A percentile compares a stretch with the other conserved stretches of the same genome.
Evolutionary conservation across 2,329 filamentous ascomycete species (phyloP).

Genomic region (Blumeria graminis): DNA sequence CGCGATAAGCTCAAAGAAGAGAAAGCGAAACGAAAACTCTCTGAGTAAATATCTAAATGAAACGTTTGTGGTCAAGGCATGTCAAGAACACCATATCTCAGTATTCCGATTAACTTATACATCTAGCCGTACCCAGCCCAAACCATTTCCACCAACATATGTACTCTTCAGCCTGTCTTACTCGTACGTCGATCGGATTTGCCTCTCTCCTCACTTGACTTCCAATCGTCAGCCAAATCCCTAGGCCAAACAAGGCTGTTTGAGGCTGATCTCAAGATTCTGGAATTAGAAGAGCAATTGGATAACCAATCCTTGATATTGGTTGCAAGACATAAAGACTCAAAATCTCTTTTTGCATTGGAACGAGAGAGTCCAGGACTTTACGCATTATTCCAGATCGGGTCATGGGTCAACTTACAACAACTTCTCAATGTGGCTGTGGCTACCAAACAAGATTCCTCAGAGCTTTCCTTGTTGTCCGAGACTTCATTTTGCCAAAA

Average conservation of each 20-base stretch:
- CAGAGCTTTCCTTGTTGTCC: slow-evolving; percentile 5
- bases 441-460: slow-evolving; percentile 17
- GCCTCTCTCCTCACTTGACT: slow-evolving; percentile 35
- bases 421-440: slow-evolving; percentile 27
- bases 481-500: no score
- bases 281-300: slow-evolving; percentile 38
- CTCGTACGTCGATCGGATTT: slow-evolving; percentile 35
- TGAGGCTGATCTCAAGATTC: slow-evolving; percentile 34
- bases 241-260: slow-evolving; percentile 30
- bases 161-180: slow-evolving; percentile 33
- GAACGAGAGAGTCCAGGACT: slow-evolving; percentile 36
- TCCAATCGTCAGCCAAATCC: slow-evolving; percentile 24
- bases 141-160: slow-evolving; percentile 26
- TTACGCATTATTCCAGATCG: slow-evolving; percentile 46
- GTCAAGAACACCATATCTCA: slow-evolving; percentile 2
- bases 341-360: slow-evolving; percentile 31
- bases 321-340: slow-evolving; percentile 33
- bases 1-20: slow-evolving; percentile 11
- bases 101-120: slow-evolving; percentile 3
- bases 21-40: slow-evolving; percentile 15
- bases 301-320: slow-evolving; percentile 30
- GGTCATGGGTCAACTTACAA: slow-evolving; percentile 37
- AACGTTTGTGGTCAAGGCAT: slow-evolving; percentile 15
- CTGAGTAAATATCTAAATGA: slow-evolving; percentile 15
- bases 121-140: slow-evolving; percentile 27